Base-by-base conservation (phyloP, 169 alveolate genomes). In the Theileria orientalis region DNA sequence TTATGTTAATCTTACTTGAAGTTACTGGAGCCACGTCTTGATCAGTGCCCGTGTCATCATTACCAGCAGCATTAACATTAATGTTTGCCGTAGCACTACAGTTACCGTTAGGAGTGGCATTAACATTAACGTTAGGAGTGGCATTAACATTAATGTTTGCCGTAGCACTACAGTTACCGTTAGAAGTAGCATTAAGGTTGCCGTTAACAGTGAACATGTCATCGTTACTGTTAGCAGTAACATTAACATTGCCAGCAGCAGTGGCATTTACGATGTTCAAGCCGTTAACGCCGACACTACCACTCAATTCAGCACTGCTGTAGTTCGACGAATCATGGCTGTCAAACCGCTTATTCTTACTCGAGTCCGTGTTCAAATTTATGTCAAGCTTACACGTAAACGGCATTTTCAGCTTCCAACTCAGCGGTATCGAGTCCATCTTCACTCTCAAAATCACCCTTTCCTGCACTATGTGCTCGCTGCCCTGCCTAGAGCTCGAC, bases 341-440 rank as follows among this genome's bases (percentile, higher is more conserved):
- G 13, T 56, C 47, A 56, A 14, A 21, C 13, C 63, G 64, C 16
- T 52, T 3, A 5, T 29, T 8, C 11, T 25, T 25, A 21, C 32
- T 41, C 8, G 30, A 25, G 21, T 64, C 74, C 7, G 64, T 59
- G 29, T 59, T 59, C n/a, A 21, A 59, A 59, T 56, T 21, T 1
- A 76, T 69, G 35, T 78, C 67, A n/a, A 78, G 82, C 30, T 54
- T 78, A 21, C 80, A 78, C 2, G 66, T 70, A 29, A 69, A 78
- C 16, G 86, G 86, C 5, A 57, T 40, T 21, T 77, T 76, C 25
- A 21, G 16, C 32, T 70, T 78, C 74, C 63, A 62, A n/a, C n/a
- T n/a, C n/a, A n/a, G n/a, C n/a, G 87, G 83, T 7, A 79, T 14
- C 7, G 76, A n/a, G 1, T 79, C 87, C 16, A 76, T 30, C 30